Evolutionary conservation across 2,329 filamentous ascomycete species (phyloP).

Genomic region (Acrocalymma vagum): DNA sequence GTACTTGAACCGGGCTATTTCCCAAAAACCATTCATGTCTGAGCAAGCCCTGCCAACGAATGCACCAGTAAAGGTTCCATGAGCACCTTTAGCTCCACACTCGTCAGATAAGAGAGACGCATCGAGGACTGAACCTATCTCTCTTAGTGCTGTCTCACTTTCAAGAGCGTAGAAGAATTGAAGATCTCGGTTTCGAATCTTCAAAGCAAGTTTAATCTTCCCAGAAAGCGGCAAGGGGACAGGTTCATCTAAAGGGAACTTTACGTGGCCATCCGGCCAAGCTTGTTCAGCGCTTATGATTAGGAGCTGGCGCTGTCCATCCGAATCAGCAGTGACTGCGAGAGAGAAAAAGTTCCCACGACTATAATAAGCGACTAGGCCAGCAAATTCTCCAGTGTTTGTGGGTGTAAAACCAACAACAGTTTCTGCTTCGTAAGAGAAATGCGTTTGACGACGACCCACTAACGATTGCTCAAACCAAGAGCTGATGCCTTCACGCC

Average conservation of each 20-base stretch:
- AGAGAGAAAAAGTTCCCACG: constrained; percentile 71
- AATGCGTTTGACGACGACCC: constrained; percentile 62
- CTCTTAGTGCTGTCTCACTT: constrained; percentile 49
- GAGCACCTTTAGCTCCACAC: constrained; percentile 65
- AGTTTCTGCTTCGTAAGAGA: constrained; percentile 67
- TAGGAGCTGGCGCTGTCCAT: constrained; percentile 64
- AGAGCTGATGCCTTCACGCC: constrained; percentile 56
- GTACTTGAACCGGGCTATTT: constrained; percentile 25
- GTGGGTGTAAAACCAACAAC: constrained; percentile 59
- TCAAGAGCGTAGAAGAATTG: constrained; percentile 65
- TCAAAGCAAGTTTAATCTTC: constrained; percentile 60
- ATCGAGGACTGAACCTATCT: constrained; percentile 63
- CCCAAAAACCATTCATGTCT: constrained; percentile 23
- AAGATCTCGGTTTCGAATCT: constrained; percentile 58
- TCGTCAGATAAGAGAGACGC: constrained; percentile 68
- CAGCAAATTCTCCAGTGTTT: constrained; percentile 68
- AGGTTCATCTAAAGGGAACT: constrained; percentile 48
- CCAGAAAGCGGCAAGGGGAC: constrained; percentile 61
- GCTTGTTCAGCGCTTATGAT: constrained; percentile 64
- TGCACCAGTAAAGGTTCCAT: constrained; percentile 69
- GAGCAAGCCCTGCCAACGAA: constrained; percentile 29
- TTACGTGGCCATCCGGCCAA: constrained; percentile 59
- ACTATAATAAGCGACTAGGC: constrained; percentile 67
- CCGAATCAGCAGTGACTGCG: constrained; percentile 61
- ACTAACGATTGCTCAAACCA: constrained; percentile 59